Evolutionary conservation across 1,284 basidiomycete genomes (phyloP).

Genomic region (Trametes versicolor): DNA sequence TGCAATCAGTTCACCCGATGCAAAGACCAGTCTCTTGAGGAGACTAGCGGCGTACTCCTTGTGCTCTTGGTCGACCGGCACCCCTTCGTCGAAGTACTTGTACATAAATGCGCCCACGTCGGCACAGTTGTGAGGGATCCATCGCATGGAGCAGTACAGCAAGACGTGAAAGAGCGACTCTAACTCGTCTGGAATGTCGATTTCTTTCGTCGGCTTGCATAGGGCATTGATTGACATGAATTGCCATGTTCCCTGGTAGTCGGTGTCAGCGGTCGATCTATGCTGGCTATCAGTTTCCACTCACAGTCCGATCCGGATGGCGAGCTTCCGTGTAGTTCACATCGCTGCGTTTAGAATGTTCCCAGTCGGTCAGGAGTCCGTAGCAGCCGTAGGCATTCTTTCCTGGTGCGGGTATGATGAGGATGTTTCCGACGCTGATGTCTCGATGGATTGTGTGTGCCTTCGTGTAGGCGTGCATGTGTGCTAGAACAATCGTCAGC

Average conservation of each 20-base stretch:
- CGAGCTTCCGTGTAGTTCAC: background rate
- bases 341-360: constrained; percentile 16
- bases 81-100: constrained; percentile 19
- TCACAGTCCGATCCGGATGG: constrained; percentile 1
- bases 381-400: background rate
- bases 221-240: constrained; percentile 21
- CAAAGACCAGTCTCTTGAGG: background rate
- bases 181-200: constrained; percentile 24
- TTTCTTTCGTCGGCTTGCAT: background rate
- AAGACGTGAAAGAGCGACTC: constrained; percentile 30
- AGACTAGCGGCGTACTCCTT: background rate
- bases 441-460: constrained; percentile 21
- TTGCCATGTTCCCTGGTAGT: constrained; percentile 28
- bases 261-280: background rate
- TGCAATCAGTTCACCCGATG: no score
- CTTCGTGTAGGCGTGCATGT: constrained; percentile 16
- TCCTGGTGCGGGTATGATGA: background rate
- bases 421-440: constrained; percentile 27
- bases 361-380: constrained; percentile 27
- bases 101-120: constrained; percentile 19
- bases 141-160: constrained; percentile 26
- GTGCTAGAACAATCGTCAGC: constrained; percentile 13
- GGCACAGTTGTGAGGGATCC: constrained; percentile 18
- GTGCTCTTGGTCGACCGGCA: background rate
- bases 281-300: background rate